phyloP scores from a whole-genome alignment of 2,329 filamentous ascomycete species.

The Nemania abortiva region DNA sequence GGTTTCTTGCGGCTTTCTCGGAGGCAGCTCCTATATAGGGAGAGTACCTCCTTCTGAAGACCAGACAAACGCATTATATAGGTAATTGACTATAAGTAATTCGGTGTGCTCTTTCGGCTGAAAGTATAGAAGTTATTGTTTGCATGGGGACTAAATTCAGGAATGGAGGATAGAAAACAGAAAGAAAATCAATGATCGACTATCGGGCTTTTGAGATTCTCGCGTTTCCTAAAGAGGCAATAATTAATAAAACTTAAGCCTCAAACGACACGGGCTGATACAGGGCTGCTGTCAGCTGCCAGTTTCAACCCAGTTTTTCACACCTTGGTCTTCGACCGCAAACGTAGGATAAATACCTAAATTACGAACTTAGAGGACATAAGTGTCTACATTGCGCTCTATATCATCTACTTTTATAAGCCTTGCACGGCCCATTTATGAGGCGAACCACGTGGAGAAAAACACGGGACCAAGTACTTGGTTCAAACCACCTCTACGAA shows the following conservation, averaged over 20 bases:
- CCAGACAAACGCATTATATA: conserved; percentile 78
- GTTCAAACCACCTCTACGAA: not conserved
- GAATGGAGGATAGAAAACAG: conserved; percentile 12
- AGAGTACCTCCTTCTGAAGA: conserved; percentile 88
- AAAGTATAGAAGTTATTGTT: not conserved
- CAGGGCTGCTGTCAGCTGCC: not conserved
- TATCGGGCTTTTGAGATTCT: not conserved
- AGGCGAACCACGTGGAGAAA: not conserved
- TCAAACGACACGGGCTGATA: not conserved
- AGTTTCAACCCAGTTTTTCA: not conserved
- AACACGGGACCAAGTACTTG: not conserved
- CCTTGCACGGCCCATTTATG: too few relatives aligned
- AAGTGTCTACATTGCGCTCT: not conserved
- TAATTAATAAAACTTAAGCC: conserved; percentile 7
- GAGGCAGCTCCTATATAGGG: conserved; percentile 87
- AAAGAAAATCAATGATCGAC: conserved; percentile 9
- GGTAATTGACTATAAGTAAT: not conserved
- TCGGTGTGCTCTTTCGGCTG: not conserved
- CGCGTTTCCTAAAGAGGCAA: conserved; percentile 25
- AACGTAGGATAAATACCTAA: not conserved
- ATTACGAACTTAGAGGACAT: not conserved
- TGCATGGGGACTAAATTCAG: not conserved
- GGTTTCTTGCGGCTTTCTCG: conserved; percentile 86
- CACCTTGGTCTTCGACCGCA: not conserved
- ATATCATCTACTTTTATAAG: not conserved